Percentiles rank a stretch among this genome's conserved stretches.
phyloP scores from a whole-genome alignment of 768 basidiomycete species.

The Tulasnella calospora region DNA sequence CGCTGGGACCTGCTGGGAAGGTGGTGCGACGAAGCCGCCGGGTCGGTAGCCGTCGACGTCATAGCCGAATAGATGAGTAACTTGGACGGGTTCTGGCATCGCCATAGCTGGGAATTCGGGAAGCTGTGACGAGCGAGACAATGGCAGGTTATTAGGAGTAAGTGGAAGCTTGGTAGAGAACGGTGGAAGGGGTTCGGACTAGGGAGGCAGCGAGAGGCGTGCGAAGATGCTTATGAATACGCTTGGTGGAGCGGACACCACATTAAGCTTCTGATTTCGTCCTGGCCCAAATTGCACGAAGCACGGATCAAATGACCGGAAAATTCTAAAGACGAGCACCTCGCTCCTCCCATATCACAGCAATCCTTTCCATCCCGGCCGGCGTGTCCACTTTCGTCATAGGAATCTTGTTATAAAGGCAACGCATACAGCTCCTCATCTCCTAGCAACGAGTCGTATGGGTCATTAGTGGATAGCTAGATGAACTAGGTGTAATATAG shows the following conservation, averaged over 20 bases:
- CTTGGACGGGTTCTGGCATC: background rate
- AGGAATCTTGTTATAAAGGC: no score
- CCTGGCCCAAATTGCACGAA: no score
- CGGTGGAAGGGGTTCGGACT: background rate
- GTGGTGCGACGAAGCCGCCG: conserved; percentile 1
- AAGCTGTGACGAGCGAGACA: background rate
- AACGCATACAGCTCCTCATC: no score
- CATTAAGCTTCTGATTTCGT: no score
- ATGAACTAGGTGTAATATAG: background rate
- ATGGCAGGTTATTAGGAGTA: background rate
- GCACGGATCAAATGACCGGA: no score
- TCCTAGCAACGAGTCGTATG: background rate
- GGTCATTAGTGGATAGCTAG: background rate
- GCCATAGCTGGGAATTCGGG: background rate
- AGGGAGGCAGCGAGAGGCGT: background rate
- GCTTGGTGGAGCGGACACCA: no score
- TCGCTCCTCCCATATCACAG: no score
- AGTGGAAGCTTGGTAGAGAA: background rate
- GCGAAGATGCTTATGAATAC: background rate
- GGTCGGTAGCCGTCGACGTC: background rate
- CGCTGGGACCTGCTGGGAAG: background rate
- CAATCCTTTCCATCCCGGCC: no score
- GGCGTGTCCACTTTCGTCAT: no score
- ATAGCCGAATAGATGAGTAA: background rate
- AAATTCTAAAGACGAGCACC: no score